phyloP scores from a whole-genome alignment of 176 grass and related monocot species.

The Cenchrus purpureus region DNA sequence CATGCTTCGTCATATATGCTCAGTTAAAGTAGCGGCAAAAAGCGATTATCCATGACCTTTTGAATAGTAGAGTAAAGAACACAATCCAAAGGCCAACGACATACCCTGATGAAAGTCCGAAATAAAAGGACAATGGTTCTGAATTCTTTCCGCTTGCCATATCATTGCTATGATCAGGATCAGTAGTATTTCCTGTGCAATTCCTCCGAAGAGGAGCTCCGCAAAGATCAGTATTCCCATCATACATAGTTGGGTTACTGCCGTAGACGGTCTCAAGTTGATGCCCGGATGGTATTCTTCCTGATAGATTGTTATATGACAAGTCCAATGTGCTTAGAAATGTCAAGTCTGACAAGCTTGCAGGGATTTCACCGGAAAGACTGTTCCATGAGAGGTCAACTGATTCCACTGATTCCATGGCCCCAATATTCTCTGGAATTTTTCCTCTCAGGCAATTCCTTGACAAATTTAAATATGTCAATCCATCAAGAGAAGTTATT shows the following conservation, averaged over 20 bases:
- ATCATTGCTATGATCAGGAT: background rate
- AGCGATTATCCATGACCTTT: background rate
- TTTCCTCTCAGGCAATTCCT: background rate
- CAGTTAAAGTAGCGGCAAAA: too few species aligned
- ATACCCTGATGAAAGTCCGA: background rate
- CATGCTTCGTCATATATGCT: background rate
- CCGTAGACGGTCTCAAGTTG: slow-evolving; percentile 39
- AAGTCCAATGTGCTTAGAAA: slow-evolving; percentile 36
- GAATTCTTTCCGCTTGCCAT: background rate
- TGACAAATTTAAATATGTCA: background rate
- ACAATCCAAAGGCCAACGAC: background rate
- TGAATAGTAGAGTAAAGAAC: background rate
- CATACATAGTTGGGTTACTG: slow-evolving; percentile 31
- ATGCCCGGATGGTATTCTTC: slow-evolving; percentile 32
- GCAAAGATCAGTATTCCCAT: slow-evolving; percentile 34
- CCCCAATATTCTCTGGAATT: background rate
- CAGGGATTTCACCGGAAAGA: slow-evolving; percentile 29
- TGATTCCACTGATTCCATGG: slow-evolving; percentile 39
- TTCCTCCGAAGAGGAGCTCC: slow-evolving; percentile 17
- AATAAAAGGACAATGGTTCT: background rate
- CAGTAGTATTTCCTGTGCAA: background rate
- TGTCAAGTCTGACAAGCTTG: slow-evolving; percentile 24
- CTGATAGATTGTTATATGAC: slow-evolving; percentile 49
- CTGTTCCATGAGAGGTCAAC: slow-evolving; percentile 44
- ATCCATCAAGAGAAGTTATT: background rate